phyloP scores from a whole-genome alignment of 306 rosid genomes.

The Lagenaria siceraria region DNA sequence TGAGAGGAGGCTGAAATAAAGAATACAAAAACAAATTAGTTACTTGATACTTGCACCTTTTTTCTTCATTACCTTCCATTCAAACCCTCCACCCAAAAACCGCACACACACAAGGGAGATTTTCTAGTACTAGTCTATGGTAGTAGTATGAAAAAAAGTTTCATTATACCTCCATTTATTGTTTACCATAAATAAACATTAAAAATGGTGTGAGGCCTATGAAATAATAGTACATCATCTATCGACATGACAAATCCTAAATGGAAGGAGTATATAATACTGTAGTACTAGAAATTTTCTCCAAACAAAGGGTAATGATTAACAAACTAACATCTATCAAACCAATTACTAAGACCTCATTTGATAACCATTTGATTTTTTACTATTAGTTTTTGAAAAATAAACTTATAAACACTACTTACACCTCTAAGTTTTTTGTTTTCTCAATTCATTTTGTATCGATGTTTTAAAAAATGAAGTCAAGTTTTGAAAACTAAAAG shows the following conservation, averaged over 20 bases:
- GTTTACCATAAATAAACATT: not conserved
- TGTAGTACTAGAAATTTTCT: not conserved
- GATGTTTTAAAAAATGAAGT: too few relatives aligned
- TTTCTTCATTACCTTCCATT: not conserved
- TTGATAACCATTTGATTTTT: too few relatives aligned
- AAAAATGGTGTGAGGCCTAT: not conserved
- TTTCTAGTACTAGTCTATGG: not conserved
- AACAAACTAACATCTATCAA: not conserved
- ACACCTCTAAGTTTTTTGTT: too few relatives aligned
- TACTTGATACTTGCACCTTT: not conserved
- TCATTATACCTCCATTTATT: not conserved
- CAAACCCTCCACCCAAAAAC: not conserved
- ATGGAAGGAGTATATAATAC: too few relatives aligned
- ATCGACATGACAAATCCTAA: not conserved
- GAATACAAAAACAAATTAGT: not conserved
- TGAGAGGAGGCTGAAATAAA: slow-evolving; percentile 39
- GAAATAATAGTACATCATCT: not conserved
- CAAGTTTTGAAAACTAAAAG: too few relatives aligned
- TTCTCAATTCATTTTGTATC: too few relatives aligned
- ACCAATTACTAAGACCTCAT: not conserved
- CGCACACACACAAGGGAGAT: not conserved
- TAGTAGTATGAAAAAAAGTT: not conserved
- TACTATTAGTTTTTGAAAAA: too few relatives aligned
- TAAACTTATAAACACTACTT: too few relatives aligned
- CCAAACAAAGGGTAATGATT: not conserved